Evolutionary conservation across 768 basidiomycete genomes (phyloP).

Genomic region (Boletus reticulatus): DNA sequence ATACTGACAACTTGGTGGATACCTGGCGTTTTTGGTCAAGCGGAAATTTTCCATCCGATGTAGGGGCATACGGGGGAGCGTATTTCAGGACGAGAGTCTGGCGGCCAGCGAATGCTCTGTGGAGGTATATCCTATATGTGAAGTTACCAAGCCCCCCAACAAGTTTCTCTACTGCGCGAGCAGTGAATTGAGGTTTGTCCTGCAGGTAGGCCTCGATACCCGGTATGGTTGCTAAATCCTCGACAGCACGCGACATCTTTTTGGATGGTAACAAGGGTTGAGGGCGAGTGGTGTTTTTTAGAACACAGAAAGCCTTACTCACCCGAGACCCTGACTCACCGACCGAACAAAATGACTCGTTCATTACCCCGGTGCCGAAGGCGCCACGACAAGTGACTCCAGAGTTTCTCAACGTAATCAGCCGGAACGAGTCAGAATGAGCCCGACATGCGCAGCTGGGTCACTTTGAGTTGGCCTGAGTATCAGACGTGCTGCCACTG

Average conservation of each 20-base stretch:
- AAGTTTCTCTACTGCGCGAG: conserved; percentile 38
- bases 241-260: conserved; percentile 15
- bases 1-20: conserved; percentile 2
- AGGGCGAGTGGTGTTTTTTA: not conserved
- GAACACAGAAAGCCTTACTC: not conserved
- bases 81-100: conserved; percentile 60
- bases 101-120: conserved; percentile 37
- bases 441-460: too few relatives aligned
- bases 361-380: not conserved
- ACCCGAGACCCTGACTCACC: conserved; percentile 13
- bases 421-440: not conserved
- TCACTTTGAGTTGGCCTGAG: too few relatives aligned
- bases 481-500: too few relatives aligned
- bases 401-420: not conserved
- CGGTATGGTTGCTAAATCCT: conserved; percentile 29
- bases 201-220: conserved; percentile 44
- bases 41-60: conserved; percentile 19
- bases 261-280: not conserved
- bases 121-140: conserved; percentile 52
- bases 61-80: conserved; percentile 43
- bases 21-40: conserved; percentile 57
- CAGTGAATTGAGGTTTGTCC: conserved; percentile 43
- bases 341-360: not conserved
- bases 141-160: conserved; percentile 57
- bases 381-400: not conserved